These are phyloP conservation scores for Lachancea waltii DNA, from an alignment of 805 yeast species.

Conservation along the genomic window DNA sequence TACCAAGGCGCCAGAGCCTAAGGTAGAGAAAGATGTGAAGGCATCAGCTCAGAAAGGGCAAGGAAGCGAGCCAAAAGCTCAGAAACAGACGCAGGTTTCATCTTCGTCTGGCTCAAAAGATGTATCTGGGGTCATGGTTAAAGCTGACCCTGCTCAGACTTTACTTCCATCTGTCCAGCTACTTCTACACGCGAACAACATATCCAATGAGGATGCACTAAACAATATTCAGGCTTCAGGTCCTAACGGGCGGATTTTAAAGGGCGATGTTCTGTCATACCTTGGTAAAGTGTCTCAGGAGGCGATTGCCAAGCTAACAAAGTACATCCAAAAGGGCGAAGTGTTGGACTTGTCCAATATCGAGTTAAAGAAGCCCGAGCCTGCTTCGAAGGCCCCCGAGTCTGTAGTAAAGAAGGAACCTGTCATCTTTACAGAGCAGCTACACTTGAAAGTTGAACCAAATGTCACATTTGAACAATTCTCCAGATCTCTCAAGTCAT, in stretches of 20 bases:
- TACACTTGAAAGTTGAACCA: constrained; percentile 27
- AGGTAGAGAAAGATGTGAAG: too few relatives aligned
- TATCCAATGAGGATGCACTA: constrained; percentile 66
- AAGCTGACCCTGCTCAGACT: constrained; percentile 61
- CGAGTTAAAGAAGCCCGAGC: constrained; percentile 28
- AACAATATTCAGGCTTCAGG: constrained; percentile 76
- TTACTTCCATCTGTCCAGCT: constrained; percentile 74
- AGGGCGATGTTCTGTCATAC: constrained; percentile 86
- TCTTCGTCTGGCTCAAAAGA: background rate
- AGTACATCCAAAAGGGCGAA: constrained; percentile 48
- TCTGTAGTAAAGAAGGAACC: constrained; percentile 19
- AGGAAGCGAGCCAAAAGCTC: background rate
- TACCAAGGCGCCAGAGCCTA: too few relatives aligned
- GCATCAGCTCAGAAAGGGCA: background rate
- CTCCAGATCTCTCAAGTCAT: constrained; percentile 40
- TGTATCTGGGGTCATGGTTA: constrained; percentile 14
- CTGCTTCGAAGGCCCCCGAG: constrained; percentile 13
- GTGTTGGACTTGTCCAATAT: constrained; percentile 71
- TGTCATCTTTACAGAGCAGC: constrained; percentile 28
- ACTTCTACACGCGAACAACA: constrained; percentile 52
- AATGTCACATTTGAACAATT: constrained; percentile 33
- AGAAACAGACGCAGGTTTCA: background rate
- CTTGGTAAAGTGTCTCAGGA: constrained; percentile 64
- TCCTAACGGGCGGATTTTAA: constrained; percentile 77
- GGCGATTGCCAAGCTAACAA: constrained; percentile 46